A percentile compares a stretch with the other conserved stretches of the same genome.
Conservation (phyloP, 164 flowering plant genomes). For the Liquidambar formosana region DNA sequence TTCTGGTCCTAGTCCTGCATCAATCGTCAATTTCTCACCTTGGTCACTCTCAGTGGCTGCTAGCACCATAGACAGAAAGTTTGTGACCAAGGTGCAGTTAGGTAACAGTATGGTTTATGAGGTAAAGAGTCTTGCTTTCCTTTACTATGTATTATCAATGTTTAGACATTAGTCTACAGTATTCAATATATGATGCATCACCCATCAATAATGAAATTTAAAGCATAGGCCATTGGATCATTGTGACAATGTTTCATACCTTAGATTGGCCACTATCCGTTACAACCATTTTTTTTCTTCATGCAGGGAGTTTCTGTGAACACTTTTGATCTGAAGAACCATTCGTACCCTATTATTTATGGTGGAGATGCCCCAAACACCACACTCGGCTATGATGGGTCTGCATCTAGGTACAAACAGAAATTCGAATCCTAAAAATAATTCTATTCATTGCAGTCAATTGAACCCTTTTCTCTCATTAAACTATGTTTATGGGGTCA, state of each 20-base stretch:
- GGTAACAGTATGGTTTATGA: no score
- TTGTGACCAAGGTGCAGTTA: slow-evolving; percentile 21
- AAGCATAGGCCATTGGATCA: neutral
- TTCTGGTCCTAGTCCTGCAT: slow-evolving; percentile 21
- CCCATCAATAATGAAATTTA: neutral
- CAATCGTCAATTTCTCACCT: no score
- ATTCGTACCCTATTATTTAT: slow-evolving; percentile 25
- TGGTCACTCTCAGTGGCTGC: no score
- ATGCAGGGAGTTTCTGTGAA: no score
- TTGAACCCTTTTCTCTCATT: no score
- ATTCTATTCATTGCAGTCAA: no score
- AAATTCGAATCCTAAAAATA: no score
- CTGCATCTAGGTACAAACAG: slow-evolving; percentile 31
- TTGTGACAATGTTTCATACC: neutral
- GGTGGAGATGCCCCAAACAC: no score
- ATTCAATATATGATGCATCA: neutral
- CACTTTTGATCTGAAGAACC: slow-evolving; percentile 20
- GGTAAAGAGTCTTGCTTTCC: neutral
- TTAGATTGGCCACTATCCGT: no score
- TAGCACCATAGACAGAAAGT: no score
- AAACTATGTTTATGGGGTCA: no score
- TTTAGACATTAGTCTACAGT: neutral
- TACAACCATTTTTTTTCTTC: neutral
- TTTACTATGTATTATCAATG: no score
- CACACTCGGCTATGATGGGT: slow-evolving; percentile 7